Evolutionary conservation across 2,329 filamentous ascomycete species (phyloP).

Genomic region (Aspergillus caelatus): DNA sequence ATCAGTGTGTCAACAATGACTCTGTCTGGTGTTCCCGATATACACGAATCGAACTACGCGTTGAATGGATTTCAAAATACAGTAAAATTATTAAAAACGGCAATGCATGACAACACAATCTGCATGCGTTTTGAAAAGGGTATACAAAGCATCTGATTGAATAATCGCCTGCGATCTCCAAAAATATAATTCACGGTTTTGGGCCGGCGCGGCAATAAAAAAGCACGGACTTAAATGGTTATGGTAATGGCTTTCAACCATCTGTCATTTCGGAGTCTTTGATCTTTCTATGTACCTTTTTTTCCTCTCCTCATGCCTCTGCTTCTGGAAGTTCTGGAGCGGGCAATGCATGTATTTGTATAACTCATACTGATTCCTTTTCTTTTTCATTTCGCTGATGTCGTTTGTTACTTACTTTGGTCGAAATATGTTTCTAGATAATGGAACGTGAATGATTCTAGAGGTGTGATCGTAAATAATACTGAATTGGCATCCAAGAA

Average conservation of each 20-base stretch:
- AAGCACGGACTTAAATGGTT: constrained; percentile 11
- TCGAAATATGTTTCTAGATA: constrained; percentile 31
- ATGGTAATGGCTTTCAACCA: constrained; percentile 15
- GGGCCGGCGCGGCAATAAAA: constrained; percentile 15
- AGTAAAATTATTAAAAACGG: background rate
- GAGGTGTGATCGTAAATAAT: background rate
- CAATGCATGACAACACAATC: background rate
- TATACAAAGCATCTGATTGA: constrained; percentile 5
- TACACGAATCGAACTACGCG: constrained; percentile 1
- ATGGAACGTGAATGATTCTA: constrained; percentile 30
- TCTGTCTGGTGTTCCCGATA: background rate
- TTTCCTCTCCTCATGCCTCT: constrained; percentile 26
- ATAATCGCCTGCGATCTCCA: background rate
- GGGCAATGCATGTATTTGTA: constrained; percentile 42
- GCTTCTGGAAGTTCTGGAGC: constrained; percentile 27
- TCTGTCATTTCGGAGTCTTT: constrained; percentile 20
- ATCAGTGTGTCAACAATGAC: constrained; percentile 5
- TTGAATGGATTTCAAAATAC: background rate
- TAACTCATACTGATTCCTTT: constrained; percentile 30
- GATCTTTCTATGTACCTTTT: constrained; percentile 13
- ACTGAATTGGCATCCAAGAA: background rate
- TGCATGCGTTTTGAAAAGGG: constrained; percentile 3
- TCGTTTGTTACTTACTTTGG: constrained; percentile 22
- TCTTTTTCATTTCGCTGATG: constrained; percentile 21
- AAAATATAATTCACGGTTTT: constrained; percentile 6